These are phyloP conservation scores for Lagenaria siceraria DNA, from an alignment of 306 rosid genomes.

Conservation along the genomic window DNA sequence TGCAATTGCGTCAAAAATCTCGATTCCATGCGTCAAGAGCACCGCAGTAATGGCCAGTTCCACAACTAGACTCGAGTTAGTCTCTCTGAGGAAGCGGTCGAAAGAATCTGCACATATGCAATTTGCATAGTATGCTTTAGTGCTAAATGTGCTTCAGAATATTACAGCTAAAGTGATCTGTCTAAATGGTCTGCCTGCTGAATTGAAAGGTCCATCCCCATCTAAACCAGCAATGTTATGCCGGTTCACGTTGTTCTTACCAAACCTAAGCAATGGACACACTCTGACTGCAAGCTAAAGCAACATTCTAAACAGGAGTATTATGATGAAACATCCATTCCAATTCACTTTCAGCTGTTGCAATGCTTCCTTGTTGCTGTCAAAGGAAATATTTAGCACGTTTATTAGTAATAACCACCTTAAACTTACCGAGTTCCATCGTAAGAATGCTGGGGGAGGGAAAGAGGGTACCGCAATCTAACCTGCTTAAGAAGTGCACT, in stretches of 20 bases:
- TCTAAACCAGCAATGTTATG: neutral
- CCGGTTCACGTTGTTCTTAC: too few species aligned
- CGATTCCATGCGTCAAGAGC: neutral
- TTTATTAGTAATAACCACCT: neutral
- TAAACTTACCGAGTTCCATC: neutral
- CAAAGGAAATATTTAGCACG: neutral
- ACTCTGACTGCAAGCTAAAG: neutral
- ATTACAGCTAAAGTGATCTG: neutral
- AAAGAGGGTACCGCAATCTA: slow-evolving; percentile 9
- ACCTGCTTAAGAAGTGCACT: slow-evolving; percentile 94
- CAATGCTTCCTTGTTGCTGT: slow-evolving; percentile 71
- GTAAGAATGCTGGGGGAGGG: neutral
- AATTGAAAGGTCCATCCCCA: neutral
- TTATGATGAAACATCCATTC: slow-evolving; percentile 85
- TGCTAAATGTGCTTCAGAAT: neutral
- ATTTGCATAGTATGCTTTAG: slow-evolving; percentile 4
- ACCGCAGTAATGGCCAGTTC: neutral
- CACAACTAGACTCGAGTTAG: neutral
- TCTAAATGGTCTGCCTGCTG: neutral
- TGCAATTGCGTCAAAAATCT: slow-evolving; percentile 3
- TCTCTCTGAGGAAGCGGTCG: slow-evolving; percentile 2
- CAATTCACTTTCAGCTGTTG: slow-evolving; percentile 51
- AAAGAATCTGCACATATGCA: slow-evolving; percentile 10
- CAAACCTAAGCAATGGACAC: too few species aligned
- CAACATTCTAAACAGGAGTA: slow-evolving; percentile 55